phyloP scores from a whole-genome alignment of 257 asterid genomes.

The Nicotiana tabacum region DNA sequence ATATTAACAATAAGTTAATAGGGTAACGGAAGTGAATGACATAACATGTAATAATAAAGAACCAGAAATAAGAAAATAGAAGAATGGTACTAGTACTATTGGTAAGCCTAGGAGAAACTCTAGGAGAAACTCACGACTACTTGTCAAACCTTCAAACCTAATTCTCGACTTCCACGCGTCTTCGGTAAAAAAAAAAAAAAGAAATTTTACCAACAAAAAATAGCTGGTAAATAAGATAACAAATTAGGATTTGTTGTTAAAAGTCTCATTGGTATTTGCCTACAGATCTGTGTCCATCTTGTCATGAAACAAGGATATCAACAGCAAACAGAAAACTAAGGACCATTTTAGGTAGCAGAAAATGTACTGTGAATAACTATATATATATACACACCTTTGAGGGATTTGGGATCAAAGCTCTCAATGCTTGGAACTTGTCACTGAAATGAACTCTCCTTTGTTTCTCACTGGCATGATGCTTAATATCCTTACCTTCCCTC shows the following conservation, averaged over 20 bases:
- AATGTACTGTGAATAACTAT: neutral
- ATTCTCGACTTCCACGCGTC: too few species aligned
- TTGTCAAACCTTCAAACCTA: too few species aligned
- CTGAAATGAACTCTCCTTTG: conserved; percentile 66
- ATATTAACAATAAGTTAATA: too few species aligned
- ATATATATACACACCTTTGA: conserved; percentile 46
- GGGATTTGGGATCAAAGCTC: conserved; percentile 58
- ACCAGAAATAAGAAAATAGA: too few species aligned
- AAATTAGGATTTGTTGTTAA: neutral
- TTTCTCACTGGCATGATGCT: conserved; percentile 74
- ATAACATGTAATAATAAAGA: too few species aligned
- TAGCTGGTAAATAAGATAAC: neutral
- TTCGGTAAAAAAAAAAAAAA: too few species aligned
- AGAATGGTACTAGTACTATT: too few species aligned
- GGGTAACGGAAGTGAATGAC: too few species aligned
- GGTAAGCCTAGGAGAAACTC: too few species aligned
- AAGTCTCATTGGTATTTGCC: neutral
- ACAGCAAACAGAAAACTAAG: neutral
- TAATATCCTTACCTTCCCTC: conserved; percentile 47
- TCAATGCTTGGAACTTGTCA: conserved; percentile 52
- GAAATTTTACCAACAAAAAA: neutral
- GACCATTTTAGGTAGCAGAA: neutral
- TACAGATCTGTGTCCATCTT: neutral
- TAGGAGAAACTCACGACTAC: too few species aligned
- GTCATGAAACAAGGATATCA: neutral